Percentiles rank a stretch among this genome's conserved stretches.
Evolutionary conservation across 2,329 filamentous ascomycete species (phyloP).

Genomic region (Atkinsonella texensis): DNA sequence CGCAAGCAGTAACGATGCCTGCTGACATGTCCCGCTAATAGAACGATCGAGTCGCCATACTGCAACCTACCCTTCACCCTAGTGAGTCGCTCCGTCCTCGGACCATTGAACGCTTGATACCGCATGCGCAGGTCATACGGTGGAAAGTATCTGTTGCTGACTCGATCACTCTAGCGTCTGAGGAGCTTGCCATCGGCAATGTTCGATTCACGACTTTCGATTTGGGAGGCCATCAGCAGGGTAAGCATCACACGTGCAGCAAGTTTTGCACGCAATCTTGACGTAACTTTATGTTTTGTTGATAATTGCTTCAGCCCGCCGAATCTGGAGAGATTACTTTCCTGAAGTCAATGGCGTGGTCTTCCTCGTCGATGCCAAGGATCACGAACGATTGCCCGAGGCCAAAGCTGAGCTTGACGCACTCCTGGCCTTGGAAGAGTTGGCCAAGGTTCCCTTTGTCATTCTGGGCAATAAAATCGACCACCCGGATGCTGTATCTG

Average conservation of each 20-base stretch:
- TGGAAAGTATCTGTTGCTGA: background rate
- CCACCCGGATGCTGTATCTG: slow-evolving; percentile 86
- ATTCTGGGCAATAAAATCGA: slow-evolving; percentile 99
- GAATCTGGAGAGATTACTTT: slow-evolving; percentile 95
- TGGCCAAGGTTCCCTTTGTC: slow-evolving; percentile 89
- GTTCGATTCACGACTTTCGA: slow-evolving; percentile 93
- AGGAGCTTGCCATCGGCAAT: slow-evolving; percentile 86
- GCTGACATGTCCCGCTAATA: slow-evolving; percentile 24
- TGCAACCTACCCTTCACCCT: slow-evolving; percentile 83
- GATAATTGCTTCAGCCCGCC: slow-evolving; percentile 52
- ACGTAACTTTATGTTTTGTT: background rate
- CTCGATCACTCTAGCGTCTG: slow-evolving; percentile 49
- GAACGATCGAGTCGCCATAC: slow-evolving; percentile 87
- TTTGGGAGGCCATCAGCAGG: slow-evolving; percentile 86
- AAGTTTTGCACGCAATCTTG: background rate
- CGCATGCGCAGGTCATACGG: background rate
- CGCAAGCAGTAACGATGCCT: slow-evolving; percentile 1
- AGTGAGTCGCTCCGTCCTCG: slow-evolving; percentile 45
- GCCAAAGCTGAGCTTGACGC: slow-evolving; percentile 95
- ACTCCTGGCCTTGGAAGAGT: slow-evolving; percentile 91
- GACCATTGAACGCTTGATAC: background rate
- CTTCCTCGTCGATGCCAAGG: slow-evolving; percentile 95
- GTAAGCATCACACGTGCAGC: slow-evolving; percentile 27
- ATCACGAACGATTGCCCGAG: slow-evolving; percentile 87
- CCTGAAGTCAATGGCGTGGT: slow-evolving; percentile 93